Evolutionary conservation across 352 stramenopile species (phyloP).

Genomic region (Stramenopiles sp.): DNA sequence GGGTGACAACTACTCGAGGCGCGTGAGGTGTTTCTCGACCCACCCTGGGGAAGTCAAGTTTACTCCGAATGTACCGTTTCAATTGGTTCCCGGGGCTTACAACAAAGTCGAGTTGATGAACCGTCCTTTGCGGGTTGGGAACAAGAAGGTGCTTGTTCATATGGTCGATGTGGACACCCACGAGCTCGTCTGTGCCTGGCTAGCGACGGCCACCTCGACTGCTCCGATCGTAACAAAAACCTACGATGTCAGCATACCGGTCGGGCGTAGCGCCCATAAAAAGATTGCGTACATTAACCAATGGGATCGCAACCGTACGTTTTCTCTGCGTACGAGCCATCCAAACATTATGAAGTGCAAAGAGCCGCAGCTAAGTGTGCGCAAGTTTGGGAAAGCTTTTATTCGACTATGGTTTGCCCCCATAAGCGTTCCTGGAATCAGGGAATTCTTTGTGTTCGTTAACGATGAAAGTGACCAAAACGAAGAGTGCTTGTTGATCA

Average conservation of each 20-base stretch:
- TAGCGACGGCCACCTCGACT: slow-evolving; percentile 44
- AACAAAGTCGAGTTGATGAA: slow-evolving; percentile 61
- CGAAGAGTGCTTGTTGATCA: slow-evolving; percentile 72
- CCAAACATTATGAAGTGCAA: slow-evolving; percentile 42
- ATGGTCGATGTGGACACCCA: slow-evolving; percentile 65
- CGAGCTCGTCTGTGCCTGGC: slow-evolving; percentile 66
- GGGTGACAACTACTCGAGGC: slow-evolving; percentile 37
- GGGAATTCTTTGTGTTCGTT: slow-evolving; percentile 65
- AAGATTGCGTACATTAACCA: slow-evolving; percentile 78
- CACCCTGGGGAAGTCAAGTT: slow-evolving; percentile 36
- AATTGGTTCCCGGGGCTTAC: slow-evolving; percentile 60
- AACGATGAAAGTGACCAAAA: slow-evolving; percentile 71
- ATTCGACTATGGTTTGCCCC: slow-evolving; percentile 31
- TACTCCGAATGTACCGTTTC: slow-evolving; percentile 48
- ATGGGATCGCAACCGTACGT: slow-evolving; percentile 54
- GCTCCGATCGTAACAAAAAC: slow-evolving; percentile 64
- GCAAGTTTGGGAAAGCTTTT: slow-evolving; percentile 17
- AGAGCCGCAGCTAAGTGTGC: slow-evolving; percentile 32
- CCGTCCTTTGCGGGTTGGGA: slow-evolving; percentile 32
- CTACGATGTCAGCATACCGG: slow-evolving; percentile 56
- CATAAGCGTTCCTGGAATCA: slow-evolving; percentile 27
- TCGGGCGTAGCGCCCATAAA: slow-evolving; percentile 43
- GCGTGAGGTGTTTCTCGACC: slow-evolving; percentile 30
- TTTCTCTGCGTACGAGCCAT: slow-evolving; percentile 57
- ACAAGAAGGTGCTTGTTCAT: slow-evolving; percentile 37